These are phyloP conservation scores for Plenodomus biglobosus DNA, from an alignment of 2,329 filamentous ascomycete species.

Conservation along the genomic window DNA sequence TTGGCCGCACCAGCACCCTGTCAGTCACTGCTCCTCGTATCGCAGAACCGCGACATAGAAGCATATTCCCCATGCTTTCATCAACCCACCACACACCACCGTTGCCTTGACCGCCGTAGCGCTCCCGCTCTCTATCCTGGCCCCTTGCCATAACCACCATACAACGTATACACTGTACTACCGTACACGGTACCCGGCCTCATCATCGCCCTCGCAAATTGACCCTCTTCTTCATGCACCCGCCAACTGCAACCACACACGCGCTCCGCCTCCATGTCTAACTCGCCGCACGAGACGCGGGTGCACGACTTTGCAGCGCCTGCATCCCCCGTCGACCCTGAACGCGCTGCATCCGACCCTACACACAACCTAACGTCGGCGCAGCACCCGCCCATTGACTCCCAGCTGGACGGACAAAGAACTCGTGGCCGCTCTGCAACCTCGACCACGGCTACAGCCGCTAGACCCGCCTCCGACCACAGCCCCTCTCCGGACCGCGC, in stretches of 20 bases:
- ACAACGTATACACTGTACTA: too few species aligned
- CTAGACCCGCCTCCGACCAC: slow-evolving; percentile 23
- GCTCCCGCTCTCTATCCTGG: too few species aligned
- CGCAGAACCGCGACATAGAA: too few species aligned
- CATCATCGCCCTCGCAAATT: too few species aligned
- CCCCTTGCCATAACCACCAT: too few species aligned
- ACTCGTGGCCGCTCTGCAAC: slow-evolving; percentile 31
- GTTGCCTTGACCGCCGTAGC: too few species aligned
- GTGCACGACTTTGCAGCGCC: slow-evolving; percentile 40
- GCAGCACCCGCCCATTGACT: slow-evolving; percentile 30
- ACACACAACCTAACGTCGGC: too few species aligned
- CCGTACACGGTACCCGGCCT: too few species aligned
- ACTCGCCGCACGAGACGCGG: slow-evolving; percentile 26
- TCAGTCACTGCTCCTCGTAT: too few species aligned
- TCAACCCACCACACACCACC: too few species aligned
- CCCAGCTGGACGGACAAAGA: slow-evolving; percentile 20
- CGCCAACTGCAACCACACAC: background rate
- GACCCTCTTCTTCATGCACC: background rate
- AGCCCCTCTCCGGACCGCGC: slow-evolving; percentile 34
- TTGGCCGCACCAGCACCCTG: too few species aligned
- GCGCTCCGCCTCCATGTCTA: slow-evolving; percentile 22
- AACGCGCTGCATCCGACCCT: slow-evolving; percentile 9
- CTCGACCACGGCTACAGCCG: slow-evolving; percentile 31
- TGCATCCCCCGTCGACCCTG: slow-evolving; percentile 13
- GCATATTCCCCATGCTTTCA: too few species aligned